A percentile compares a stretch with the other conserved stretches of the same genome.
Conservation (phyloP, 2,329 filamentous ascomycete genomes). For the Ophiostoma novo-ulmi region DNA sequence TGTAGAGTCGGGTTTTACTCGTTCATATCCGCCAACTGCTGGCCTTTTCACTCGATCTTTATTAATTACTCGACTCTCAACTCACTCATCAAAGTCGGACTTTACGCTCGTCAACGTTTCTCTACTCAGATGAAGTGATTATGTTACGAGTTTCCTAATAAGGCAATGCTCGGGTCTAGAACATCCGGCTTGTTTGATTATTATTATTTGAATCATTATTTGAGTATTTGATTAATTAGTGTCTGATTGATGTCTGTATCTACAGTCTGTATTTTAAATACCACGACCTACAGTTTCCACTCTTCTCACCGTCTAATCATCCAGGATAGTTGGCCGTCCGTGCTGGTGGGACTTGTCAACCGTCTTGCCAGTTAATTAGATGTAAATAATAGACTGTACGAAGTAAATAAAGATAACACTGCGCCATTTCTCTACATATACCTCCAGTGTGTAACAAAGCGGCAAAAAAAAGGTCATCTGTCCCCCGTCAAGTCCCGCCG, state of each 20-base stretch:
- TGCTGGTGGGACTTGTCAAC: conserved; percentile 1
- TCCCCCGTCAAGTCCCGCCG: background rate
- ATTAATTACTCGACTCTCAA: no score
- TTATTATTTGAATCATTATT: background rate
- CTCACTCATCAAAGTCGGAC: background rate
- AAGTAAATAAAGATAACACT: no score
- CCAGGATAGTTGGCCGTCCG: background rate
- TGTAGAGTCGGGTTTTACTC: background rate
- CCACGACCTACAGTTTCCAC: no score
- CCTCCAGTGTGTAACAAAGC: background rate
- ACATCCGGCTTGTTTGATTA: background rate
- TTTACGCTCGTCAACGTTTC: background rate
- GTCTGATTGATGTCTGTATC: no score
- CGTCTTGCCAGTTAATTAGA: no score
- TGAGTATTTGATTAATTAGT: no score
- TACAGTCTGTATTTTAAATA: no score
- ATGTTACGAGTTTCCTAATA: background rate
- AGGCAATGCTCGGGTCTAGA: background rate
- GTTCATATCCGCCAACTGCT: conserved; percentile 7
- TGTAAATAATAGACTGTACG: no score
- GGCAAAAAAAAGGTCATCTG: background rate
- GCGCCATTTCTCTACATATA: background rate
- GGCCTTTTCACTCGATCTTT: background rate
- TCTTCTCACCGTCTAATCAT: no score
- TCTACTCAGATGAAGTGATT: background rate